phyloP scores from a whole-genome alignment of 2,329 filamentous ascomycete species.

The Pseudogymnoascus sp. region DNA sequence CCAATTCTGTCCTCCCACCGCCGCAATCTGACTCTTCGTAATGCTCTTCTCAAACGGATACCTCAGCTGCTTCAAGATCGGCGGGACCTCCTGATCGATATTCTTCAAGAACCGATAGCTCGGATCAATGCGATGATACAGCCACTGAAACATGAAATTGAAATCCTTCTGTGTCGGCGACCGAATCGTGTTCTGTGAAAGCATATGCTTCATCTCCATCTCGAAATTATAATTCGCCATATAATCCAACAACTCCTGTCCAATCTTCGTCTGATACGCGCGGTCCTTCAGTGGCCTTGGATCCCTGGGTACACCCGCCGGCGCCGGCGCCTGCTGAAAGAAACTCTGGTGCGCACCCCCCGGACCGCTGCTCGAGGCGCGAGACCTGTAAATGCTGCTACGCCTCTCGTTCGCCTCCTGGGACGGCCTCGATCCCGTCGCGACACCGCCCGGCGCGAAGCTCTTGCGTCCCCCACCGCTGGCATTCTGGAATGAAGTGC shows the following conservation, averaged over 20 bases:
- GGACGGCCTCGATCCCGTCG: slow-evolving; percentile 22
- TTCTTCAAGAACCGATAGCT: slow-evolving; percentile 88
- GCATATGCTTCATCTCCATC: slow-evolving; percentile 89
- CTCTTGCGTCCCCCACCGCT: slow-evolving; percentile 52
- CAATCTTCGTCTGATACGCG: slow-evolving; percentile 71
- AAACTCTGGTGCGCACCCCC: slow-evolving; percentile 75
- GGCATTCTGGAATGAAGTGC: slow-evolving; percentile 67
- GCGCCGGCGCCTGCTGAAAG: slow-evolving; percentile 77
- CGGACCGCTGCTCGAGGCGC: slow-evolving; percentile 61
- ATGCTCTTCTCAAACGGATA: slow-evolving; percentile 95
- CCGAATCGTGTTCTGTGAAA: slow-evolving; percentile 85
- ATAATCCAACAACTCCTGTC: slow-evolving; percentile 85
- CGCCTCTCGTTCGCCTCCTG: slow-evolving; percentile 49
- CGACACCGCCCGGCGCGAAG: slow-evolving; percentile 34
- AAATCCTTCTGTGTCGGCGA: slow-evolving; percentile 98
- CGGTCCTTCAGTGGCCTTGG: slow-evolving; percentile 79
- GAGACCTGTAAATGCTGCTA: slow-evolving; percentile 73
- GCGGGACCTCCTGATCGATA: slow-evolving; percentile 90
- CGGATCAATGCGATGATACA: slow-evolving; percentile 93
- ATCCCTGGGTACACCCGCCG: slow-evolving; percentile 76
- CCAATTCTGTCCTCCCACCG: slow-evolving; percentile 96
- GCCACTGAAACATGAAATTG: slow-evolving; percentile 94
- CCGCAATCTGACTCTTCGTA: slow-evolving; percentile 89
- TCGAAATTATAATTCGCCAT: slow-evolving; percentile 92
- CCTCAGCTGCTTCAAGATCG: slow-evolving; percentile 82